These are phyloP conservation scores for Delonix regia DNA, from an alignment of 306 rosid genomes.

Conservation along the genomic window DNA sequence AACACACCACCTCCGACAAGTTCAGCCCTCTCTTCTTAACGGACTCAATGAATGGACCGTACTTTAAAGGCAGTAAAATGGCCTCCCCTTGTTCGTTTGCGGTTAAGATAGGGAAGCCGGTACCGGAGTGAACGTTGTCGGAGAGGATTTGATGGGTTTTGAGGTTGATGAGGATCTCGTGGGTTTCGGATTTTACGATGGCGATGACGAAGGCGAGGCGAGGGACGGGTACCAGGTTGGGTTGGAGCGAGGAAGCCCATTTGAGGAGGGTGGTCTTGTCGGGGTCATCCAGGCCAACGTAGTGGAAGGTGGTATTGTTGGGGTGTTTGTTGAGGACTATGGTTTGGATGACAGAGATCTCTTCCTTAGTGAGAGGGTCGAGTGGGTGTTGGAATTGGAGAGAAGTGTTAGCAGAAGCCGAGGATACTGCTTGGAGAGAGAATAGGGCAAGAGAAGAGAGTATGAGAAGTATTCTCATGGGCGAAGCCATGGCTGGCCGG, in stretches of 20 bases:
- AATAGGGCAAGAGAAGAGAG: neutral
- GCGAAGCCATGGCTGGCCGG: neutral
- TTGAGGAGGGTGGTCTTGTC: slow-evolving; percentile 20
- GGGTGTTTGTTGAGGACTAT: slow-evolving; percentile 32
- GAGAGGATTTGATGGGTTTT: slow-evolving; percentile 1
- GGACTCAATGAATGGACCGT: slow-evolving; percentile 37
- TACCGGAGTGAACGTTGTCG: slow-evolving; percentile 30
- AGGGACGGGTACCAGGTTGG: neutral
- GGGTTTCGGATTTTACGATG: slow-evolving; percentile 10
- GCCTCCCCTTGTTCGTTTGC: slow-evolving; percentile 25
- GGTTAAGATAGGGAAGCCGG: slow-evolving; percentile 42
- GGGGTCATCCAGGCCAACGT: slow-evolving; percentile 43
- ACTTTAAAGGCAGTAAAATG: slow-evolving; percentile 21
- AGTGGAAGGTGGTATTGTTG: slow-evolving; percentile 29
- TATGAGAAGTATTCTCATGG: neutral
- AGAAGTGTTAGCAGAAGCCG: neutral
- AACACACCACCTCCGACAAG: slow-evolving; percentile 48
- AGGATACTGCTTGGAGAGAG: neutral
- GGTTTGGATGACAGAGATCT: slow-evolving; percentile 30
- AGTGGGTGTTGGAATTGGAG: slow-evolving; percentile 36
- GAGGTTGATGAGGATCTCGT: slow-evolving; percentile 32
- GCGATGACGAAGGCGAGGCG: slow-evolving; percentile 32
- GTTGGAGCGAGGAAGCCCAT: neutral
- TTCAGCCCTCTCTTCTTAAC: slow-evolving; percentile 47
- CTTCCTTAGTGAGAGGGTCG: slow-evolving; percentile 33